Percentiles rank a stretch among this genome's conserved stretches.
These are phyloP conservation scores for Coelastrella sp. DNA, from an alignment of 139 green algal genomes.

Conservation along the genomic window DNA sequence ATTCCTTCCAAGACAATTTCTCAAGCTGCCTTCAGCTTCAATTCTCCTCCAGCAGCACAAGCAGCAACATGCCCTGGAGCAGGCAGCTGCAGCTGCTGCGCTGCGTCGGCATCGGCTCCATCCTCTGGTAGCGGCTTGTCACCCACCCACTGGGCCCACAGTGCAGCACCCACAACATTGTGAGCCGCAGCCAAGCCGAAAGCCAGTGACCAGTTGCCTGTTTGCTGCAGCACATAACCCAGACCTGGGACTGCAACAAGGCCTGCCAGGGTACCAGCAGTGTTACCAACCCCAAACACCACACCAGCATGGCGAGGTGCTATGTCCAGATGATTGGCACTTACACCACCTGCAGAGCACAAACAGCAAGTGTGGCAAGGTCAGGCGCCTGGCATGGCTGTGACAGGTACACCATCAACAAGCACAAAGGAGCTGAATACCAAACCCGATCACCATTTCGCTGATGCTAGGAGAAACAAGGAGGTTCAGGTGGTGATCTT, in stretches of 20 bases:
- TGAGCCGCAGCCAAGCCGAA: constrained; percentile 52
- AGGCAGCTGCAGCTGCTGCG: constrained; percentile 6
- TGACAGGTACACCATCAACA: background rate
- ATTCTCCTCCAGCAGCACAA: background rate
- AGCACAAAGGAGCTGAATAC: background rate
- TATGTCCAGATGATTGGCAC: constrained; percentile 82
- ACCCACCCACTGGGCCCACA: constrained; percentile 47
- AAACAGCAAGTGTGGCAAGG: background rate
- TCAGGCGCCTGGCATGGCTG: background rate
- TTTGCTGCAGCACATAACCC: constrained; percentile 46
- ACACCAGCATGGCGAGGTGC: constrained; percentile 78
- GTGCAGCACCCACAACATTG: constrained; percentile 45
- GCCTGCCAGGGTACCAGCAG: constrained; percentile 74
- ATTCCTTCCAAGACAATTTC: too few relatives aligned
- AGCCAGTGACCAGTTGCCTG: constrained; percentile 43
- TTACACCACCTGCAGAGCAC: constrained; percentile 63
- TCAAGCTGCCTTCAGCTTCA: constrained; percentile 38
- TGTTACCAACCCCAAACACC: constrained; percentile 85
- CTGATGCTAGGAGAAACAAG: background rate
- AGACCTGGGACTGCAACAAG: constrained; percentile 62
- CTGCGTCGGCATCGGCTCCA: constrained; percentile 9
- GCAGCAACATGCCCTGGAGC: background rate
- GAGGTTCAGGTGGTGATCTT: background rate
- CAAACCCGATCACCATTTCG: background rate
- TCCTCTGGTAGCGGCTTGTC: constrained; percentile 46